Evolutionary conservation across 1,284 basidiomycete species (phyloP).

Genomic region (Cutaneotrichosporon cyanovorans): DNA sequence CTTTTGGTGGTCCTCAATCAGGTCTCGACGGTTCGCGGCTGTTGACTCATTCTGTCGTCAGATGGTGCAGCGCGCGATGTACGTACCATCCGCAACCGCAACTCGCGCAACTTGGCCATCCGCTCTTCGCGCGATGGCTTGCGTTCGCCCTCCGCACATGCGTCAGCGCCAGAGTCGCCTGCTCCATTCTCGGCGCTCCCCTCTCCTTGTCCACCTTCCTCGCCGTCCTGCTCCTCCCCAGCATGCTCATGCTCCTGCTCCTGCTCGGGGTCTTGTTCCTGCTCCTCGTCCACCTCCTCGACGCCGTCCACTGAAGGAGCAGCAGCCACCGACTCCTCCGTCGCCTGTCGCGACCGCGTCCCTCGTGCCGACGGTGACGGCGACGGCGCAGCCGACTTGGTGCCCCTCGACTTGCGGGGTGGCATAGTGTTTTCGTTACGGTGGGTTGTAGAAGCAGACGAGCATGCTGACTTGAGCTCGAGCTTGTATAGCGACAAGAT

Average conservation of each 20-base stretch:
- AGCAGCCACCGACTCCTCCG: background rate
- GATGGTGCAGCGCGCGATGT: background rate
- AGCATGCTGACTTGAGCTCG: no score
- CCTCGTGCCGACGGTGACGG: slow-evolving; percentile 22
- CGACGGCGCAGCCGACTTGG: slow-evolving; percentile 31
- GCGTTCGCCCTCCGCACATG: slow-evolving; percentile 16
- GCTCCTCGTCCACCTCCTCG: slow-evolving; percentile 2
- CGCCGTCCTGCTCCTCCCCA: slow-evolving; percentile 9
- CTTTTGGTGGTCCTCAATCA: slow-evolving; percentile 72
- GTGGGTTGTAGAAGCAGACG: background rate
- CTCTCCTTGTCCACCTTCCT: slow-evolving; percentile 10
- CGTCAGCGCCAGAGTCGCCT: slow-evolving; percentile 10
- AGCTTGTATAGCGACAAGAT: background rate
- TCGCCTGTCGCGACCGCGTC: slow-evolving; percentile 4
- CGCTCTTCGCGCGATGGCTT: slow-evolving; percentile 56
- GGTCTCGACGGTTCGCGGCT: slow-evolving; percentile 69
- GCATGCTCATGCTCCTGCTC: slow-evolving; percentile 7
- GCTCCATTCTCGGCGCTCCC: background rate
- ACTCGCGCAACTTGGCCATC: slow-evolving; percentile 64
- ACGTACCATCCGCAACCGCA: slow-evolving; percentile 69
- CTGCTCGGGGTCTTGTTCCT: slow-evolving; percentile 8
- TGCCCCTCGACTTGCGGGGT: slow-evolving; percentile 22
- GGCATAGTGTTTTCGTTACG: slow-evolving; percentile 9
- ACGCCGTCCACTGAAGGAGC: slow-evolving; percentile 7
- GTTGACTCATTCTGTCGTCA: slow-evolving; percentile 60